Conservation (phyloP, 257 asterid genomes). For the Agastache rugosa region DNA sequence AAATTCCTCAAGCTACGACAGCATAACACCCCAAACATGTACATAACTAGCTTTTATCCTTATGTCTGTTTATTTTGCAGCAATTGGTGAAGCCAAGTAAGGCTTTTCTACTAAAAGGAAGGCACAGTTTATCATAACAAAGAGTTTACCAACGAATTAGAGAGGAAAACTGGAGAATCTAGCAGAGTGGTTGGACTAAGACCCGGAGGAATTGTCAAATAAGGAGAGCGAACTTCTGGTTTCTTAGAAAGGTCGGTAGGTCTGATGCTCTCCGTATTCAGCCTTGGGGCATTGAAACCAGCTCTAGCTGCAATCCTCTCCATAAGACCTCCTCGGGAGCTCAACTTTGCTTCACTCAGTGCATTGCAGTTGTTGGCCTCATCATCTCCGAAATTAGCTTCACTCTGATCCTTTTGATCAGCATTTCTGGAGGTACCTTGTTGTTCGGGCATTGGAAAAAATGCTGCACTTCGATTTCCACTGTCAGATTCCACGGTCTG, state of each 20-base stretch:
- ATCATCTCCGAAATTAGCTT: constrained; percentile 30
- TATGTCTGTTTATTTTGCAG: not conserved
- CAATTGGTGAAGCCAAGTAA: not conserved
- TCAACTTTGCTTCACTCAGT: constrained; percentile 44
- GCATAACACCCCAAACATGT: not conserved
- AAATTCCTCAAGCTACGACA: not conserved
- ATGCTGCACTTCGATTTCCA: constrained; percentile 42
- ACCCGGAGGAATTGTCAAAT: constrained; percentile 80
- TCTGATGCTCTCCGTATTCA: constrained; percentile 69
- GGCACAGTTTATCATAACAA: not conserved
- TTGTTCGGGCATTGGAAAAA: constrained; percentile 35
- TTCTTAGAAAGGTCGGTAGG: constrained; percentile 53
- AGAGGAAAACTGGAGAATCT: constrained; percentile 81
- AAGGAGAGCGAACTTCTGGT: constrained; percentile 64
- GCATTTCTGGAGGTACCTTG: constrained; percentile 13
- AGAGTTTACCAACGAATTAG: constrained; percentile 68
- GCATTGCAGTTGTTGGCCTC: constrained; percentile 43
- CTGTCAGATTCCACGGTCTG: constrained; percentile 36
- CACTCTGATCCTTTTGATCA: constrained; percentile 40
- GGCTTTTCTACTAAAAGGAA: not conserved
- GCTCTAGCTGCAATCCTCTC: constrained; percentile 91
- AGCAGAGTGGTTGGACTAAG: constrained; percentile 85
- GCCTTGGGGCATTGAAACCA: constrained; percentile 81
- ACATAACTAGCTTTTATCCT: not conserved
- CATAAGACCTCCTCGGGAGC: constrained; percentile 66